These are phyloP conservation scores for Cordyceps javanica DNA, from an alignment of 2,329 filamentous ascomycete genomes.

Conservation along the genomic window DNA sequence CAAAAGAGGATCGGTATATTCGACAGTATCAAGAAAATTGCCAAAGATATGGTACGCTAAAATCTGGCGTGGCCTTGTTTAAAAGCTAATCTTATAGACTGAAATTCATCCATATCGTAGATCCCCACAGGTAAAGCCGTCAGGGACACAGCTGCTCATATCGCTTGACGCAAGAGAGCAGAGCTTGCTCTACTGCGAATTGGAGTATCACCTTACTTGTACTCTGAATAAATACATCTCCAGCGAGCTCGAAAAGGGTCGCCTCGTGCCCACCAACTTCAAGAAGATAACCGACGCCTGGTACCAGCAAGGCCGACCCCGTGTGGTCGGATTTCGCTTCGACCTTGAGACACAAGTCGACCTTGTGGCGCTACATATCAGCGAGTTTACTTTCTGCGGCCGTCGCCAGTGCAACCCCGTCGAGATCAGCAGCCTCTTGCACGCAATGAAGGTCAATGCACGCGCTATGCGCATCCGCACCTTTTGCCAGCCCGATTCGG, in stretches of 20 bases:
- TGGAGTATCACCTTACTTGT: constrained; percentile 48
- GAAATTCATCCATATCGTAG: constrained; percentile 32
- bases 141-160: constrained; percentile 33
- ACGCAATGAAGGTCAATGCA: constrained; percentile 47
- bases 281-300: constrained; percentile 46
- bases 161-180: constrained; percentile 52
- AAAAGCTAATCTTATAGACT: constrained; percentile 23
- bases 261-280: constrained; percentile 44
- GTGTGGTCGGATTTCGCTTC: constrained; percentile 51
- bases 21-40: constrained; percentile 44
- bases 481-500: constrained; percentile 52
- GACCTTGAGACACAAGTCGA: constrained; percentile 56
- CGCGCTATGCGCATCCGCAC: constrained; percentile 47
- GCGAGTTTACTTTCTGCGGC: constrained; percentile 51
- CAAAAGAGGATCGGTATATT: constrained; percentile 38
- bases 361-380: constrained; percentile 42
- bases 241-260: constrained; percentile 48
- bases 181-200: constrained; percentile 52
- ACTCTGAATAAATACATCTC: constrained; percentile 47
- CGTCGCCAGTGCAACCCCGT: constrained; percentile 35
- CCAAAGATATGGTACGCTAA: constrained; percentile 45
- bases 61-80: not conserved
- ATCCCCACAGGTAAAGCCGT: constrained; percentile 25
- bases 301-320: constrained; percentile 46
- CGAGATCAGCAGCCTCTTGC: constrained; percentile 42